phyloP scores from a whole-genome alignment of 257 asterid species.

The Fraxinus anomala region DNA sequence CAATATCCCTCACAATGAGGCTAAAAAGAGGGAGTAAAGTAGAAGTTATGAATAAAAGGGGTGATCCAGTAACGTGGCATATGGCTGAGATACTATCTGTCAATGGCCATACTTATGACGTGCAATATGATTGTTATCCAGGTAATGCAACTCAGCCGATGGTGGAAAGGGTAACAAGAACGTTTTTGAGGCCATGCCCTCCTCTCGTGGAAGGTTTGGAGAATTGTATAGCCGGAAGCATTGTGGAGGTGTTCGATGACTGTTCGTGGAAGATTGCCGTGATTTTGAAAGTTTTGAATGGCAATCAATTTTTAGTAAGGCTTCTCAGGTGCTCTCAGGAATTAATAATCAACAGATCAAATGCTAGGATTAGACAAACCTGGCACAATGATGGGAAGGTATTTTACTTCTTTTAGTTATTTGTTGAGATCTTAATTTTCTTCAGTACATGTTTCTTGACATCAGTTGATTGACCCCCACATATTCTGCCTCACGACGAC shows the following conservation, averaged over 20 bases:
- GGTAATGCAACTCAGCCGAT: too few relatives aligned
- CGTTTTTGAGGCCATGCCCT: too few relatives aligned
- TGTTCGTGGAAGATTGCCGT: slow-evolving; percentile 69
- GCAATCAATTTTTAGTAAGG: slow-evolving; percentile 52
- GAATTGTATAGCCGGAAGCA: slow-evolving; percentile 50
- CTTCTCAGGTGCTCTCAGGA: slow-evolving; percentile 56
- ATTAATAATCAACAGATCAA: slow-evolving; percentile 41
- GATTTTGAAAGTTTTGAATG: slow-evolving; percentile 44
- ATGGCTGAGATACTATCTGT: too few relatives aligned
- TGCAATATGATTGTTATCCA: too few relatives aligned
- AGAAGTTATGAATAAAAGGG: too few relatives aligned
- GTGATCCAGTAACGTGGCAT: too few relatives aligned
- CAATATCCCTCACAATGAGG: too few relatives aligned
- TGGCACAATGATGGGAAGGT: slow-evolving; percentile 73
- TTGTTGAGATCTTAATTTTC: slow-evolving; percentile 3
- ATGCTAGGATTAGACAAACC: slow-evolving; percentile 52
- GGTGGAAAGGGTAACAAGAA: too few relatives aligned
- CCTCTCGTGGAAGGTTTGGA: slow-evolving; percentile 40
- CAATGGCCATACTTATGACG: too few relatives aligned
- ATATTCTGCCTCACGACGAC: neutral
- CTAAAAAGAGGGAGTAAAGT: too few relatives aligned
- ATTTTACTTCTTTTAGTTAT: slow-evolving; percentile 15
- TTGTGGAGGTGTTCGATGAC: slow-evolving; percentile 67
- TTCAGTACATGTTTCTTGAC: neutral
- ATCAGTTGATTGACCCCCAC: neutral